Conservation (phyloP, 768 basidiomycete species). For the Trametes gibbosa region DNA sequence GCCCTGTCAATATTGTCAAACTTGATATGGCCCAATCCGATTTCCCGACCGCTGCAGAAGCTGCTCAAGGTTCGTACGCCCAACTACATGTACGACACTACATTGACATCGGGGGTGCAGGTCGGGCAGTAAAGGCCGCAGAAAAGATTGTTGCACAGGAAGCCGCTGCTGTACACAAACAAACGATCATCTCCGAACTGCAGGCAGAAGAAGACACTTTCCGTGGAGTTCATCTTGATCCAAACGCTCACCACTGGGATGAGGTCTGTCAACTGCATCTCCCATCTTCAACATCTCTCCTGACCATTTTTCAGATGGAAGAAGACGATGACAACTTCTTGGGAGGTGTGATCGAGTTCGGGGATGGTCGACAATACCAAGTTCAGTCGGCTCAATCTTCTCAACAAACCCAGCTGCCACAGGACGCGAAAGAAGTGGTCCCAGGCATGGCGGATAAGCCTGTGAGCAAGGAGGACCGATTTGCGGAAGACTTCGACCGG, state of each 20-base stretch:
- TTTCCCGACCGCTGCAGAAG: slow-evolving; percentile 97
- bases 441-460: slow-evolving; percentile 39
- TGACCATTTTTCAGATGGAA: slow-evolving; percentile 48
- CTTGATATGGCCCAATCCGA: slow-evolving; percentile 55
- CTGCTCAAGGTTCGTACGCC: slow-evolving; percentile 67
- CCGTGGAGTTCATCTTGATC: slow-evolving; percentile 88
- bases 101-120: neutral
- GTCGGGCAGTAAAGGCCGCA: slow-evolving; percentile 18
- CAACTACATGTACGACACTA: neutral
- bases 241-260: slow-evolving; percentile 96
- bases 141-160: slow-evolving; percentile 49
- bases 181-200: slow-evolving; percentile 68
- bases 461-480: slow-evolving; percentile 82
- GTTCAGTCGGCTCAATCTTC: slow-evolving; percentile 51
- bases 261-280: slow-evolving; percentile 58
- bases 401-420: slow-evolving; percentile 31
- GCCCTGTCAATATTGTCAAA: slow-evolving; percentile 30
- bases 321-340: slow-evolving; percentile 91
- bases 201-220: slow-evolving; percentile 91
- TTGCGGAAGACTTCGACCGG: slow-evolving; percentile 92
- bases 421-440: slow-evolving; percentile 12
- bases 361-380: slow-evolving; percentile 90
- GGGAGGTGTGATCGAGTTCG: slow-evolving; percentile 90
- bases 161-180: slow-evolving; percentile 51
- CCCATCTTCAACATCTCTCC: neutral